These are phyloP conservation scores for Leishmania arabica DNA, from an alignment of 208 protist species.

Conservation along the genomic window DNA sequence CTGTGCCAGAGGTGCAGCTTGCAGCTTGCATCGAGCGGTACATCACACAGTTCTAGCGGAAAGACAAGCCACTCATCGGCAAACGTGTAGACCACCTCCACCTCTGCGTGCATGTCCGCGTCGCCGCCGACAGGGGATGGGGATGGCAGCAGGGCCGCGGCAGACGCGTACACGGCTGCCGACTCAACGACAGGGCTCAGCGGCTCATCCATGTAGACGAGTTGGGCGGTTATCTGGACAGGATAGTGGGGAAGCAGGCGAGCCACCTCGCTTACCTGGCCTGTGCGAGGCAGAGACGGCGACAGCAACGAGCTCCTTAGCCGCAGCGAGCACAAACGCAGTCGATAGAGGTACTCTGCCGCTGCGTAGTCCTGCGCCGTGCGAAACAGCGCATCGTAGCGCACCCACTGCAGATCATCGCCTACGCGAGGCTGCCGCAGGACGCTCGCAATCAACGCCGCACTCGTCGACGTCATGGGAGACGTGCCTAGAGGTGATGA, in stretches of 20 bases:
- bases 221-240: conserved; percentile 51
- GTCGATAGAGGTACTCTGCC: conserved; percentile 26
- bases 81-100: conserved; percentile 14
- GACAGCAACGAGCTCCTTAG: conserved; percentile 9
- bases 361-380: conserved; percentile 34
- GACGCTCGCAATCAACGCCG: conserved; percentile 20
- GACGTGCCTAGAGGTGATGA: neutral
- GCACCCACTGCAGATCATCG: conserved; percentile 22
- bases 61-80: conserved; percentile 59
- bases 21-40: conserved; percentile 76
- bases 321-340: conserved; percentile 24
- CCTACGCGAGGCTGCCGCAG: conserved; percentile 13
- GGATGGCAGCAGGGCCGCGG: neutral
- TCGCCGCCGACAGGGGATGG: neutral
- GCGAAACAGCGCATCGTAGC: conserved; percentile 21
- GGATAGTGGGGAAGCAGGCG: conserved; percentile 15
- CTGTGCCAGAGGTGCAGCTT: conserved; percentile 27
- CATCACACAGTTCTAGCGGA: conserved; percentile 78
- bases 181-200: conserved; percentile 64
- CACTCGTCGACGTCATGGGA: conserved; percentile 28
- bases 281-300: neutral
- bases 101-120: neutral
- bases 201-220: conserved; percentile 55
- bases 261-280: neutral
- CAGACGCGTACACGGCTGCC: conserved; percentile 30